Evolutionary conservation across 768 basidiomycete species (phyloP).

Genomic region (Suillus weaverae): DNA sequence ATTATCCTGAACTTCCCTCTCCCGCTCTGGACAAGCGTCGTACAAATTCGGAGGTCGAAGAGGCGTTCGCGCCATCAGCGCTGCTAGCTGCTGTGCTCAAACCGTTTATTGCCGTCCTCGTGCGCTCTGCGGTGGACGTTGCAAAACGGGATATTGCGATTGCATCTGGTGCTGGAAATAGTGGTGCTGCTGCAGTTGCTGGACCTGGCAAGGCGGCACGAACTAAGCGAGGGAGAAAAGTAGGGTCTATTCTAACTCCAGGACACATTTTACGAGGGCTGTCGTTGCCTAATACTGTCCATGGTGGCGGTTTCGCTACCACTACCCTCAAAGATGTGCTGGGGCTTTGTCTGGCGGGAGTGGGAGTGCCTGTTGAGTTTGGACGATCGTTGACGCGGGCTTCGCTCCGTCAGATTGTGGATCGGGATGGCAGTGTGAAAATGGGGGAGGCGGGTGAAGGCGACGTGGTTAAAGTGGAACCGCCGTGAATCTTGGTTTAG

Average conservation of each 20-base stretch:
- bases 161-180: constrained; percentile 12
- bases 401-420: not conserved
- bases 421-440: not conserved
- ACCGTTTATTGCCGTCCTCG: constrained; percentile 34
- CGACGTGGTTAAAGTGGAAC: not conserved
- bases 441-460: too few species aligned
- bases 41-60: constrained; percentile 18
- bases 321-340: constrained; percentile 17
- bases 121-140: constrained; percentile 34
- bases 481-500: not conserved
- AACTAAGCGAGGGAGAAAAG: constrained; percentile 24
- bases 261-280: constrained; percentile 42
- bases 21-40: constrained; percentile 16
- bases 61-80: constrained; percentile 36
- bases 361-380: constrained; percentile 31
- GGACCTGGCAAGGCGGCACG: constrained; percentile 20
- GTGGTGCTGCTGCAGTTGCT: constrained; percentile 16
- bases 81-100: constrained; percentile 35
- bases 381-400: constrained; percentile 8
- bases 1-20: constrained; percentile 19
- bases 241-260: constrained; percentile 36
- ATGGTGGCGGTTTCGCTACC: constrained; percentile 7
- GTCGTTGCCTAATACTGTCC: constrained; percentile 12
- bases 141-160: constrained; percentile 33
- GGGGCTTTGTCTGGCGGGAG: constrained; percentile 30